Evolutionary conservation across 805 yeast species (phyloP), one percentile per base, ranked within the genome.

Genomic region (Sugiyamaella chiloensis): DNA sequence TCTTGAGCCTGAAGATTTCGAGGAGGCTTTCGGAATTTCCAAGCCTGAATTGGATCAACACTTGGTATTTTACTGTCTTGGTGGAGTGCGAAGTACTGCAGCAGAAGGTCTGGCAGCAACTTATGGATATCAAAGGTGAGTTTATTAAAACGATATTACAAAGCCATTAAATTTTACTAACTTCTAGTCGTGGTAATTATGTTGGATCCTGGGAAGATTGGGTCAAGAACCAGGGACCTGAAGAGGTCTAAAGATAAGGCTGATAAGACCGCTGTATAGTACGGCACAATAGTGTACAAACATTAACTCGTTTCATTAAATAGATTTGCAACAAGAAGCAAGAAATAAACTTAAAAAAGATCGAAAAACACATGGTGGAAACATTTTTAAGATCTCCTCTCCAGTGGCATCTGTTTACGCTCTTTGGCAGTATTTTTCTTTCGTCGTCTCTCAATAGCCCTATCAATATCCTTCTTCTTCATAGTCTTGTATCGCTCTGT

Each of bases 101-200:
- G 90, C 96, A 36, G 96, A 88, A 63, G 95, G 87, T 62, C 74
- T 91, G 61, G 98, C 98, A 11, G 78, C 81, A 52, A 85, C 96
- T 20, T 87, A 83, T 67, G 98, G 97, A 8, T 91, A 91, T 68
- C 69, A 75, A 42, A 77, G 85, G 60, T 57, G 42, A 42, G 61
- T 48, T 9, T 4, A 5, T n/a, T n/a, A n/a, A n/a, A n/a, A n/a
- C n/a, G n/a, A n/a, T n/a, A n/a, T n/a, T n/a, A n/a, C n/a, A n/a
- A n/a, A n/a, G n/a, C n/a, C n/a, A n/a, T n/a, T 6, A 4, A 24
- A 35, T 24, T 12, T n/a, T 8, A 40, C 36, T 47, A 34, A 44
- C 35, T 9, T 40, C 12, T 23, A 59, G 60, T 57, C 78, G 96
- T 56, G 88, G 90, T 48, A 87, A 89, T 66, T 91, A 91, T 68